Conservation (phyloP, 2,329 filamentous ascomycete species). For the Periconia digitata region DNA sequence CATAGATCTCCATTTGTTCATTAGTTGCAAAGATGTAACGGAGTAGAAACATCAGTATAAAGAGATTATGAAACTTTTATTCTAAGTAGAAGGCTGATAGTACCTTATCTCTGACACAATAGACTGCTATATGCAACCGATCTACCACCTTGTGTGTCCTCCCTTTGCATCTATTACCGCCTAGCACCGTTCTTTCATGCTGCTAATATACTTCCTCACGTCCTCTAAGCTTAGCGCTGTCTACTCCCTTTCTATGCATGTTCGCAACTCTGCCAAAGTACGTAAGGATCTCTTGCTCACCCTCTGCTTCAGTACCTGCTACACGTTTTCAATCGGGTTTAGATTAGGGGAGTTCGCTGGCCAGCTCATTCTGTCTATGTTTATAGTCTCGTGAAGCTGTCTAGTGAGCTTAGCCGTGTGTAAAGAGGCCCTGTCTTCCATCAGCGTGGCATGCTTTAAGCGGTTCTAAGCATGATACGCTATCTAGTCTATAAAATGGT, state of each 20-base stretch:
- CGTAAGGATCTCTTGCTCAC: conserved; percentile 10
- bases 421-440: conserved; percentile 15
- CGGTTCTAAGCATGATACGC: conserved; percentile 7
- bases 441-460: conserved; percentile 5
- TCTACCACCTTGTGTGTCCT: conserved; percentile 13
- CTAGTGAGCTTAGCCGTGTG: conserved; percentile 13
- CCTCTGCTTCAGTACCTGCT: conserved; percentile 13
- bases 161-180: conserved; percentile 11
- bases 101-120: no score
- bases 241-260: conserved; percentile 13
- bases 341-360: conserved; percentile 14
- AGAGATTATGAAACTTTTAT: no score
- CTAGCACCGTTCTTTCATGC: conserved; percentile 12
- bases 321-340: conserved; percentile 18
- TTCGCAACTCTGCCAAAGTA: conserved; percentile 9
- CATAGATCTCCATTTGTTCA: no score
- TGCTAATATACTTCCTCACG: conserved; percentile 9
- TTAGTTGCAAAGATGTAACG: no score
- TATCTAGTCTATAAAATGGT: conserved; percentile 11
- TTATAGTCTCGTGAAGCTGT: conserved; percentile 6
- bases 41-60: no score
- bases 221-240: conserved; percentile 5
- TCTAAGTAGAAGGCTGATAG: no score
- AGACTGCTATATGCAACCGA: not conserved
- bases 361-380: conserved; percentile 13